Conservation (phyloP, 1,139 yeast species). For the Kluyveromyces sp. region DNA sequence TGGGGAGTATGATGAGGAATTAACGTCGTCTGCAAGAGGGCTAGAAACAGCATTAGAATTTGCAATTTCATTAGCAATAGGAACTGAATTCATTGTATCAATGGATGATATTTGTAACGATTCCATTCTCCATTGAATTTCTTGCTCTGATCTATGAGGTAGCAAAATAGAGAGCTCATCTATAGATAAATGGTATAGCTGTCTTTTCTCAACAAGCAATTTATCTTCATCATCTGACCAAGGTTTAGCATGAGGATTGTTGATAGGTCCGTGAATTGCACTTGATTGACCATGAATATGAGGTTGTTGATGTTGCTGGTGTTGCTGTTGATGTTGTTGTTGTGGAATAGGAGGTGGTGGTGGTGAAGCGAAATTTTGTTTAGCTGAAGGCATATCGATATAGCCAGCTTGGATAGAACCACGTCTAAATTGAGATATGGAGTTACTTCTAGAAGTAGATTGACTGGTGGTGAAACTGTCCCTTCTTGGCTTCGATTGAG, state of each 20-base stretch:
- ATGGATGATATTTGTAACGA: conserved; percentile 36
- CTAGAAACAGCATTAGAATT: conserved; percentile 7
- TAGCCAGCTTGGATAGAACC: conserved; percentile 7
- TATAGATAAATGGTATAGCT: conserved; percentile 52
- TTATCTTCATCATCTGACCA: conserved; percentile 62
- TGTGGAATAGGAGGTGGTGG: not conserved
- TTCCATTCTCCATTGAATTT: conserved; percentile 57
- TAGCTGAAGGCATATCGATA: not conserved
- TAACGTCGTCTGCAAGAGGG: not conserved
- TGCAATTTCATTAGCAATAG: conserved; percentile 4
- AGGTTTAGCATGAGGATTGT: conserved; percentile 2
- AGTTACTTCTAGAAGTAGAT: conserved; percentile 3
- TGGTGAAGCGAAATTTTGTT: not conserved
- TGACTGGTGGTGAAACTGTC: conserved; percentile 7
- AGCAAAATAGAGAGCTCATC: conserved; percentile 69
- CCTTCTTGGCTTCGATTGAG: conserved; percentile 10
- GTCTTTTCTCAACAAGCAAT: conserved; percentile 51
- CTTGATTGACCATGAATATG: too few species aligned
- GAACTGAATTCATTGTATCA: conserved; percentile 1
- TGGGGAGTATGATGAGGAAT: conserved; percentile 13
- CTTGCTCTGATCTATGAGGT: conserved; percentile 68
- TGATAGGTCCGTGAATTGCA: not conserved
- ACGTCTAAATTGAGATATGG: conserved; percentile 12
- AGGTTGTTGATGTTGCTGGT: too few species aligned
- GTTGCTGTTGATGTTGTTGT: too few species aligned